These are phyloP conservation scores for Cornus florida DNA, from an alignment of 148 eudicot species.

Conservation along the genomic window DNA sequence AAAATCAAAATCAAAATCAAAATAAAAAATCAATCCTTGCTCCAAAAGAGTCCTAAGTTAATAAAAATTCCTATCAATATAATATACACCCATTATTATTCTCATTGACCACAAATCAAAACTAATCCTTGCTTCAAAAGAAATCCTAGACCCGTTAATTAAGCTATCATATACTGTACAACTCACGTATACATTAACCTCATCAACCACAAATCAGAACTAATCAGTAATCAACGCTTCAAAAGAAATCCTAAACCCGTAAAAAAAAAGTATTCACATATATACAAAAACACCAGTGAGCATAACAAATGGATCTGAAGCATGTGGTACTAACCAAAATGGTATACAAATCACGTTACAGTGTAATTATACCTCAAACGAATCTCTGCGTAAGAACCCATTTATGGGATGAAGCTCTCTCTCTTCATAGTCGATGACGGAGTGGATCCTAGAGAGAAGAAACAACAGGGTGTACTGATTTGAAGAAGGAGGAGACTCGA, in stretches of 20 bases:
- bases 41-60: too few relatives aligned
- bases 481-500: background rate
- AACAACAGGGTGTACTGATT: background rate
- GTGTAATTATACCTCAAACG: background rate
- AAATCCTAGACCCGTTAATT: too few relatives aligned
- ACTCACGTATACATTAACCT: background rate
- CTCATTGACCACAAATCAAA: too few relatives aligned
- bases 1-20: too few relatives aligned
- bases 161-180: too few relatives aligned
- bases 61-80: too few relatives aligned
- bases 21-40: too few relatives aligned
- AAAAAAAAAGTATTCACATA: background rate
- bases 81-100: too few relatives aligned
- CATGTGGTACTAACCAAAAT: conserved; percentile 21
- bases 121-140: too few relatives aligned
- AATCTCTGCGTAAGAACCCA: background rate
- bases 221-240: conserved; percentile 9
- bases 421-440: background rate
- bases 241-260: background rate
- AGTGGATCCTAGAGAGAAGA: background rate
- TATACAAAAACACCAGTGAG: background rate
- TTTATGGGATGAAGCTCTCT: background rate
- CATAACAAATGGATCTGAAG: conserved; percentile 2
- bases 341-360: conserved; percentile 11
- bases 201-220: conserved; percentile 12